Evolutionary conservation across 176 grass and related monocot genomes (phyloP), one percentile per base, ranked within the genome.

Genomic region (Elaeis guineensis): DNA sequence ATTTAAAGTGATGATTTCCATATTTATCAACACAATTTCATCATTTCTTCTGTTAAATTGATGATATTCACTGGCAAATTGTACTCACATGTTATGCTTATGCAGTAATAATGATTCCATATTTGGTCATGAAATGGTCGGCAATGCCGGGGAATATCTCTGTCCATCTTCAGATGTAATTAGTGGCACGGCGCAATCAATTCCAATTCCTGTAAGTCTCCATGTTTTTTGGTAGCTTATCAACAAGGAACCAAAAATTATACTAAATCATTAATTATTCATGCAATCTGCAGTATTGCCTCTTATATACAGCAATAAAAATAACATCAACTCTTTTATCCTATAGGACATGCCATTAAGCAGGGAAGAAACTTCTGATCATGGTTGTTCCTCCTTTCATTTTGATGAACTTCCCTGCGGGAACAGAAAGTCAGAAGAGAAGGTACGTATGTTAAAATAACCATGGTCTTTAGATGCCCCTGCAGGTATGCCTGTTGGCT

Each of bases 81-180:
- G 49, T 65, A 29, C 64, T 53, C 19, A 71, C 7, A 9, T 66
- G 58, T 58, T 72, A 11, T 67, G 25, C 8, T 66, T 67, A 72
- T 81, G 61, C 75, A 91, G 92, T 80, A 80, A 71, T 60, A 83
- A 72, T 66, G 73, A 85, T 12, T 67, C 87, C 72, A 85, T 97
- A 72, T 97, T 91, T 66, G 65, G 66, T 60, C 79, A 72, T 72
- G 87, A 88, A 72, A 80, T 97, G 72, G 76, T 74, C 58, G 66
- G 59, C 52, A 80, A 82, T 78, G 71, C 54, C 63, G 85, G 59
- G n/a, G 66, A 87, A 69, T 97, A 88, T 78, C 59, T 91, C 19
- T 80, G 78, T 8, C 32, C 73, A 59, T 71, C 72, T 74, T 90
- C 81, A 30, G 78, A 90, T 70, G 67, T 88, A 58, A 72, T 91